Conservation (phyloP, 139 green algal species). For the Parachlorella kessleri region DNA sequence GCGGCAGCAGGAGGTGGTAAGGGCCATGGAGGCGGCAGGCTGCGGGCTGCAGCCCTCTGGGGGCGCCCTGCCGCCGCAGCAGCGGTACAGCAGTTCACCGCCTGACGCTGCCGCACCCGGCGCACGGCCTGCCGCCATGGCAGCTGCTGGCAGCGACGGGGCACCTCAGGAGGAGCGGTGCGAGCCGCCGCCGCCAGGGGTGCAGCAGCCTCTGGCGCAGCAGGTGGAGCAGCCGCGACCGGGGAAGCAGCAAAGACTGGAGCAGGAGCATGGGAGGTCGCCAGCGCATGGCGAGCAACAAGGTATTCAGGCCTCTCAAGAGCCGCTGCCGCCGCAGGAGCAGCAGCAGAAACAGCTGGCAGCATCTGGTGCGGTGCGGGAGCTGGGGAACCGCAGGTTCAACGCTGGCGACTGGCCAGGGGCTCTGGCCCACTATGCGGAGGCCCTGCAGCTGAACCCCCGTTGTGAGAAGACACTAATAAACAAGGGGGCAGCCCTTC, state of each 20-base stretch:
- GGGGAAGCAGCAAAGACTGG: neutral
- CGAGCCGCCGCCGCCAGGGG: too few species aligned
- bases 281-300: neutral
- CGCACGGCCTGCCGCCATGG: too few species aligned
- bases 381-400: constrained; percentile 3
- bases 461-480: neutral
- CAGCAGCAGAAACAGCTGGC: neutral
- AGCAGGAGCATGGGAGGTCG: neutral
- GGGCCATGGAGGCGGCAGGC: neutral
- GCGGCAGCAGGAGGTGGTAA: neutral
- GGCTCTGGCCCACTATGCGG: constrained; percentile 9
- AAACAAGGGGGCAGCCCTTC: constrained; percentile 13
- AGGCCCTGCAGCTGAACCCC: neutral
- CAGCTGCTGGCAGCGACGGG: neutral
- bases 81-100: neutral
- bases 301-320: neutral
- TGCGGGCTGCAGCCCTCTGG: neutral
- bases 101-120: neutral
- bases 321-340: neutral
- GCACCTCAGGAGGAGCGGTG: too few species aligned
- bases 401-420: constrained; percentile 6
- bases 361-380: neutral
- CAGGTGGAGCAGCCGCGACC: neutral
- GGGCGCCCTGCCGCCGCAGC: neutral
- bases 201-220: too few species aligned